Percentiles rank a stretch among this genome's conserved stretches.
Conservation (phyloP, 2,329 filamentous ascomycete genomes). For the Cytospora paraplurivora region DNA sequence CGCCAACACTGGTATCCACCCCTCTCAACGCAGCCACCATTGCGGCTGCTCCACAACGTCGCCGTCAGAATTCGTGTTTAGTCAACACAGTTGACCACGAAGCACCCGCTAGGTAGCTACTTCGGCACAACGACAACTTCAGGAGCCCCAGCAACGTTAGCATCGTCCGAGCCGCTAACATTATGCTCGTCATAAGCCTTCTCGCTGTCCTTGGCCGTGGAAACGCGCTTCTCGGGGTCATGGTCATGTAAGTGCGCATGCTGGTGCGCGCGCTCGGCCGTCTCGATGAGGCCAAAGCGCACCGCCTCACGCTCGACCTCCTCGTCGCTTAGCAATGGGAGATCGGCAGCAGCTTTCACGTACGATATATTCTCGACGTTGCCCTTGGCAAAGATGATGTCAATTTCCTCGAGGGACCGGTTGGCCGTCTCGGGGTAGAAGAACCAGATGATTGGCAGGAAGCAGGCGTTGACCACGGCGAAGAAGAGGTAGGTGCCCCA, state of each 20-base stretch:
- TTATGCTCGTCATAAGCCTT: slow-evolving; percentile 22
- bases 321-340: slow-evolving; percentile 54
- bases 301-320: slow-evolving; percentile 55
- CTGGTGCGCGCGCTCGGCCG: slow-evolving; percentile 27
- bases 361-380: slow-evolving; percentile 61
- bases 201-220: slow-evolving; percentile 22
- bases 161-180: slow-evolving; percentile 19
- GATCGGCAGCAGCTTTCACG: slow-evolving; percentile 57
- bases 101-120: background rate
- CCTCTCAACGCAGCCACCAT: background rate
- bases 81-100: background rate
- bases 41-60: too few relatives aligned
- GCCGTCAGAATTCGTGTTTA: too few relatives aligned
- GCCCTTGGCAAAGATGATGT: slow-evolving; percentile 62
- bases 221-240: slow-evolving; percentile 17
- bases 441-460: slow-evolving; percentile 54
- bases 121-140: background rate
- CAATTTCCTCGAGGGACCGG: slow-evolving; percentile 68
- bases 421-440: slow-evolving; percentile 57
- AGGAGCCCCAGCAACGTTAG: background rate
- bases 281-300: slow-evolving; percentile 36
- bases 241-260: background rate
- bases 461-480: slow-evolving; percentile 54
- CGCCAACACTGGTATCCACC: background rate
- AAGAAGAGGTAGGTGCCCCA: slow-evolving; percentile 60